Base-by-base conservation (phyloP, 2,329 filamentous ascomycete genomes). In the Colletotrichum simmondsii region DNA sequence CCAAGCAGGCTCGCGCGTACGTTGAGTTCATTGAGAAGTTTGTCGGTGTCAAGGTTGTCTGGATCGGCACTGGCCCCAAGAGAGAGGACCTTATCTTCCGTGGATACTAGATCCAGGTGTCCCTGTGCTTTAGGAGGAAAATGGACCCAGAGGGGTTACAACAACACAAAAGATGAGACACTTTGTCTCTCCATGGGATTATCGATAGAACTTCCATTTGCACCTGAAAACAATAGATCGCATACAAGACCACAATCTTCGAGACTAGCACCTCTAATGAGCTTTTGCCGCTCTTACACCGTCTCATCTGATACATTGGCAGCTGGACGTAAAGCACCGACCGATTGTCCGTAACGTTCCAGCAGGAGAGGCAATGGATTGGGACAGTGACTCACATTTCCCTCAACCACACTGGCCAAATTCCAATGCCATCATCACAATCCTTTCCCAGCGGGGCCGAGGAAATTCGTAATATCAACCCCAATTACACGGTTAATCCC, bases 21-120 rank as follows among this genome's bases (percentile, higher is more conserved):
- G 84, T 94, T 68, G 86, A 90, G 79, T 92, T 86, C 80, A 92
- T 94, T 73, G 92, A 94, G 84, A 82, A 90, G 75, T 92, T 90
- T 79, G 83, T 92, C 16, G 91, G 89, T 37, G 88, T 92, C 72
- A 87, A 86, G 81, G 84, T 81, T 74, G 37, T 72, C 72, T 37
- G 70, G 37, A 91, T 94, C 77, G 92, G 92, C 58, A 92, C 92
- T 24, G 92, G 92, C 7, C 91, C 90, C 52, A 89, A 87, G 59
- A 85, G 91, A 71, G 90, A 93, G 77, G 88, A 88, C 78, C 92
- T 92, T 89, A 90, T 93, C 77, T 76, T 77, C 65, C 80, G 81
- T 66, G 66, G 16, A 2, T 69, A 69, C 76, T 61, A 76, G 42
- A 74, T 24, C 7, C 6, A 4, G 12, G 14, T 3, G 14, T 6